These are phyloP conservation scores for Mycogone perniciosa DNA, from an alignment of 2,329 filamentous ascomycete species.

Conservation along the genomic window DNA sequence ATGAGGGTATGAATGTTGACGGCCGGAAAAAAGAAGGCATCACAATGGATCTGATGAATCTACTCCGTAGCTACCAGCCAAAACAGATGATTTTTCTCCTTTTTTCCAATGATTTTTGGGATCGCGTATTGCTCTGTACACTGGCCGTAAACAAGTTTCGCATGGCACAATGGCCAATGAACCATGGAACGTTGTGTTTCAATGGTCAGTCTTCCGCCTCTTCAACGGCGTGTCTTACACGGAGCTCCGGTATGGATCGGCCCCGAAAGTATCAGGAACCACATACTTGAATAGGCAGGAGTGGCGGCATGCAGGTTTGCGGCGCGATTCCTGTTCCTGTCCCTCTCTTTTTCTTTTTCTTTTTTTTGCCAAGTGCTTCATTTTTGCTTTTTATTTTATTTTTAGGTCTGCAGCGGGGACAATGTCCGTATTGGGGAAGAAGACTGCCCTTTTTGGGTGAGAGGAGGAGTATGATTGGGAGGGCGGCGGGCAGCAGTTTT, in stretches of 20 bases:
- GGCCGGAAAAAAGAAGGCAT: conserved; percentile 9
- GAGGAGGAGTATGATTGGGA: conserved; percentile 11
- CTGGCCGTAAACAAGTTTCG: too few species aligned
- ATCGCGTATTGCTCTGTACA: neutral
- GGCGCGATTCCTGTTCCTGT: too few species aligned
- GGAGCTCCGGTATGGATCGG: neutral
- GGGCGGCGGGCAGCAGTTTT: neutral
- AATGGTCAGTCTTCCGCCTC: neutral
- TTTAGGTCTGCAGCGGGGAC: conserved; percentile 3
- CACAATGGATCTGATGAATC: conserved; percentile 14
- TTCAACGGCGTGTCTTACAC: neutral
- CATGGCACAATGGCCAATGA: too few species aligned
- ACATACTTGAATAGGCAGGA: neutral
- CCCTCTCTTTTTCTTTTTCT: conserved; percentile 9
- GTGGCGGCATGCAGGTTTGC: neutral
- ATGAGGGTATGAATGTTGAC: conserved; percentile 15
- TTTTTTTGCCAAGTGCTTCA: conserved; percentile 8
- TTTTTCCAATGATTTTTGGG: neutral
- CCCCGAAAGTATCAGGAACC: neutral
- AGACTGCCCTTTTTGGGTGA: conserved; percentile 14
- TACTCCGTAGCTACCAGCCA: conserved; percentile 9
- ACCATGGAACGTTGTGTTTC: too few species aligned
- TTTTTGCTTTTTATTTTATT: neutral
- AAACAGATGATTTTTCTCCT: conserved; percentile 1
- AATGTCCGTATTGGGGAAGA: conserved; percentile 12